phyloP scores from a whole-genome alignment of 73 alveolate genomes.

The Uronychia binucleata region DNA sequence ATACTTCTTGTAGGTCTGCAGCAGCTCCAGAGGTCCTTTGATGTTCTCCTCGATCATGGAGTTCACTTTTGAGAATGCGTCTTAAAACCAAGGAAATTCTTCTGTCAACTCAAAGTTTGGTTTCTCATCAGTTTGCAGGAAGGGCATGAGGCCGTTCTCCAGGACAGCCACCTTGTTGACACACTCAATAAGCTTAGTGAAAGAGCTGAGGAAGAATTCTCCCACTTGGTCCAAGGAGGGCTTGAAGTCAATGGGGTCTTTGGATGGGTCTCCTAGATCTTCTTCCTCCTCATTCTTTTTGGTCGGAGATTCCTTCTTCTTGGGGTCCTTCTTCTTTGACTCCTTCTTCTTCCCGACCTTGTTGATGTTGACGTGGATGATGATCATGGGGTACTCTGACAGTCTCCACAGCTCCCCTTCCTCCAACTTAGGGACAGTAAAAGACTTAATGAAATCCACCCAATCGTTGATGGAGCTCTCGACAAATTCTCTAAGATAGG shows the following conservation, averaged over 20 bases:
- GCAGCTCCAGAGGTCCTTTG: constrained; percentile 59
- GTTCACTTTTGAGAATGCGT: constrained; percentile 36
- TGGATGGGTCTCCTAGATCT: constrained; percentile 18
- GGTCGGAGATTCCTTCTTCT: constrained; percentile 28
- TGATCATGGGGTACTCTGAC: constrained; percentile 22
- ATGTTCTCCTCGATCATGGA: constrained; percentile 45
- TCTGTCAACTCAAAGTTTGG: constrained; percentile 57
- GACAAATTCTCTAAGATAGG: constrained; percentile 87
- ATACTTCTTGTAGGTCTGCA: constrained; percentile 56
- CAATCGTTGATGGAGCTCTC: constrained; percentile 82
- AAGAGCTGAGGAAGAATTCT: constrained; percentile 29
- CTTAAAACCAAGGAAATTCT: constrained; percentile 36
- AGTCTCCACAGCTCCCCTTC: constrained; percentile 71
- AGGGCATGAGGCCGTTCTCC: constrained; percentile 72
- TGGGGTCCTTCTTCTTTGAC: constrained; percentile 60
- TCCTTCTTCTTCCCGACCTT: constrained; percentile 55
- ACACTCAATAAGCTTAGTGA: constrained; percentile 49
- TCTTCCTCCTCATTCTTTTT: constrained; percentile 3
- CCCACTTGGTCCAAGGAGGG: constrained; percentile 36
- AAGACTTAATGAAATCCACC: constrained; percentile 83
- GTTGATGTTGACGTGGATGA: constrained; percentile 39
- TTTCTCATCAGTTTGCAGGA: constrained; percentile 45
- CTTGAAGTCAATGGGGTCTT: constrained; percentile 39
- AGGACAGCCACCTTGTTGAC: constrained; percentile 56
- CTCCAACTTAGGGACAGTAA: constrained; percentile 64